Evolutionary conservation across 192 early-diverging fungal genomes (phyloP), one percentile per base, ranked within the genome.

Genomic region (Coemansia reversa): DNA sequence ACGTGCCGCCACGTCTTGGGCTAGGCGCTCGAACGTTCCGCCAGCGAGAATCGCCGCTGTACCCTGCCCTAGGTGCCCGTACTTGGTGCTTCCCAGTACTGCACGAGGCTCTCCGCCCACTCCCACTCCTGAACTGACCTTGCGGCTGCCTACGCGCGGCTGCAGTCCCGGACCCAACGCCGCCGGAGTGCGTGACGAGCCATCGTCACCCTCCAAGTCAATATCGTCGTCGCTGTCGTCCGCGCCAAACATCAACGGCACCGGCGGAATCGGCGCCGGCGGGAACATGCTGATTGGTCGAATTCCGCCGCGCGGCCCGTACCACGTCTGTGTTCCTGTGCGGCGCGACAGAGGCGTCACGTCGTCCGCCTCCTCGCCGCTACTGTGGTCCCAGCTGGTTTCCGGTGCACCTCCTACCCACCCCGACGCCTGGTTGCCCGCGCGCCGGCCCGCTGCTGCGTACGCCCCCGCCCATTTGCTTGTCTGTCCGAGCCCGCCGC

Each of bases 181-280:
- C 16, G 77, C 77, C 0, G 72, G 77, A 0, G 77, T 74, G 3
- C 75, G 72, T 9, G 75, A 74, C 9, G 80, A 82, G 4, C 80
- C 84, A 25, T 88, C 88, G 47, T 88, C 86, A 33, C 85, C 86
- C 32, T 90, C 88, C 7, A 87, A 56, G 50, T 88, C 83, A 35
- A 85, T 89, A 29, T 83, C 86, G 52, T 86, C 84, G 57, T 88
- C 86, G 56, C 85, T 86, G 32, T 91, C 86, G 32, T 73, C 71
- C 27, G 66, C 76, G 22, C 74, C 74, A 29, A 81, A 75, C 65
- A 76, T 69, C 59, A 82, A 53, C 35, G 79, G 79, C 63, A 82
- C 64, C 3, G 79, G 74, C 22, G 79, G 79, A 1, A 72, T 57
- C 7, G 67, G 66, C 18, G 66, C 57, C 60, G 63, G 57, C 25